Base-by-base conservation (phyloP, 768 basidiomycete genomes). In the Boletus rex-veris region DNA sequence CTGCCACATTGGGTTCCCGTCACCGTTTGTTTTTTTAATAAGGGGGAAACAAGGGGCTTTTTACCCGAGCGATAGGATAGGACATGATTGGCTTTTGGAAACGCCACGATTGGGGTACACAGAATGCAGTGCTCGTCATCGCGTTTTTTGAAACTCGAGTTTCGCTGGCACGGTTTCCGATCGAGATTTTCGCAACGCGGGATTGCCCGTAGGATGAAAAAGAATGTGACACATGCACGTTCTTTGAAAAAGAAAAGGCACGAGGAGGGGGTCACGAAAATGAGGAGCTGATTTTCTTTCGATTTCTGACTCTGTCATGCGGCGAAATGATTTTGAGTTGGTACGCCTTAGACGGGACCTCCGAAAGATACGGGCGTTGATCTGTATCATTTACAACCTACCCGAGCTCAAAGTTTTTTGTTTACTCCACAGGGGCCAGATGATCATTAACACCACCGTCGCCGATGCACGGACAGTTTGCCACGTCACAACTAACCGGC, bases 401-500 rank as follows among this genome's bases (percentile, higher is more conserved):
- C 37, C 42, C 59, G 60, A 58, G 56, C 51, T 38, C 50, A 43
- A 58, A 33, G 33, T 36, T 44, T 54, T 54, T 48, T 38, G 5
- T 38, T 38, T 35, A 14, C 12, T 12, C 33, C 10, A 14, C 11
- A 8, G 37, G n/a, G 37, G 37, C 37, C 14, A 16, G 11, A 38
- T 24, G 21, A 24, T 24, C 21, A 24, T 7, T 9, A 38, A 16
- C 37, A 35, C 12, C 33, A 5, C 33, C 21, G 19, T 46, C 54
- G 58, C 57, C 52, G 61, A 60, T 42, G 5, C 5, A 28, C 61
- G 62, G 58, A 24, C 15, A 7, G 12, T 5, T n/a, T 14, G 53
- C 59, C 63, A 63, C 62, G 64, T 63, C 62, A 63, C 33, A 26
- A 14, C 51, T 38, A 2, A 28, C 12, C 38, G 42, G 21, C 21